Base-by-base conservation (phyloP, 495 filamentous ascomycete genomes). In the Glarea lozoyensis region DNA sequence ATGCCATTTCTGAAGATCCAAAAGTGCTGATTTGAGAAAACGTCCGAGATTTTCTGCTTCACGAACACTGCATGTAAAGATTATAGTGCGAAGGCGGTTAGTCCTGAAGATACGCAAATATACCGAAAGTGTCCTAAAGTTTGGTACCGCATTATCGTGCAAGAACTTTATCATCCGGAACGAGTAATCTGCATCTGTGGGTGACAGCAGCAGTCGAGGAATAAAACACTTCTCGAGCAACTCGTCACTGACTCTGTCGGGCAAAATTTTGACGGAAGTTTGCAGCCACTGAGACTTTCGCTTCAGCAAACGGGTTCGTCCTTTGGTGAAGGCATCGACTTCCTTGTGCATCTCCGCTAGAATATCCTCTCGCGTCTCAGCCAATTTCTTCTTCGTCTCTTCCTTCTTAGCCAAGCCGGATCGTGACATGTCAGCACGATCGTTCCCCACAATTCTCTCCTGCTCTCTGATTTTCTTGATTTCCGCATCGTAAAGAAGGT, bases 1-100 rank as follows among this genome's bases (percentile, higher is more conserved):
- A 60, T 97, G 92, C 92, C 93, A 99, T 37, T 64, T 65, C 25
- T 76, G 69, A 12, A 99, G 72, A 39, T 94, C 83, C 41, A 76
- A 72, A 4, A 98, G 67, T 6, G 92, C 62, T 44, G 86, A 79
- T 45, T 82, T 82, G 34, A 99, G 65, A 58, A 97, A 99, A 17
- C 81, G 81, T 12, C 88, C 92, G 15, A 97, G 65, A 54, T 93
- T 84, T 58, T 94, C 86, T 0, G 88, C 86, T 61, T 99, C 93
- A 27, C 84, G 80, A 12, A 88, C 78, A 0, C 87, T 92, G 62
- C 86, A 93, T 10, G 82, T 69, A 57, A 90, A 94, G 47, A 99
- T 85, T 36, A 94, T 70, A 15, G 82, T 72, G 0, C 81, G 78
- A 10, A 97, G 65, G 36, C 82, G 67, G 40, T 88, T 84, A 47